These are phyloP conservation scores for Ogataea salicorniae DNA, from an alignment of 805 yeast species.

Conservation along the genomic window DNA sequence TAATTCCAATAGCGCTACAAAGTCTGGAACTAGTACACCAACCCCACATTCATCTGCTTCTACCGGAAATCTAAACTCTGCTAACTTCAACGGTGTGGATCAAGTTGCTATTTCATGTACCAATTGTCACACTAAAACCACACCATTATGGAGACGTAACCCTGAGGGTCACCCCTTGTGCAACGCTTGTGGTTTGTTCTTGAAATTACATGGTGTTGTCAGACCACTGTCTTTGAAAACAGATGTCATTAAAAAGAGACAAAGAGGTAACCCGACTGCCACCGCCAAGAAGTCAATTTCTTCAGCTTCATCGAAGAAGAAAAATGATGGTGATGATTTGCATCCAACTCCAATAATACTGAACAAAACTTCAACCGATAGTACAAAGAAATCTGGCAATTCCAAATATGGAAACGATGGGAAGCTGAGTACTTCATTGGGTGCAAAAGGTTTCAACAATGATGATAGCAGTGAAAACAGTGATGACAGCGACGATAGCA, in stretches of 20 bases:
- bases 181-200: constrained; percentile 92
- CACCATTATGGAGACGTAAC: constrained; percentile 93
- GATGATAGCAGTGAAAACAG: constrained; percentile 3
- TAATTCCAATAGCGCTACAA: neutral
- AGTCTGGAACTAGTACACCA: constrained; percentile 2
- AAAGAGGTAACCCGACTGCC: constrained; percentile 40
- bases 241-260: constrained; percentile 88
- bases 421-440: neutral
- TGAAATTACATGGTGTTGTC: constrained; percentile 91
- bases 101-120: constrained; percentile 46
- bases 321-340: constrained; percentile 44
- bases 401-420: constrained; percentile 1
- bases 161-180: constrained; percentile 91
- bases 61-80: constrained; percentile 4
- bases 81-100: constrained; percentile 7
- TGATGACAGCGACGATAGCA: constrained; percentile 3
- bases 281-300: constrained; percentile 21
- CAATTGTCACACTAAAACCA: constrained; percentile 86
- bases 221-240: constrained; percentile 76
- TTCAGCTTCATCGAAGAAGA: constrained; percentile 11
- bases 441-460: neutral
- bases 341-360: constrained; percentile 39
- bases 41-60: constrained; percentile 6
- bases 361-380: constrained; percentile 8
- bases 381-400: neutral